Percentiles rank a stretch among this genome's conserved stretches.
phyloP scores from a whole-genome alignment of 1,284 basidiomycete genomes.

The Heterobasidion parviporum region DNA sequence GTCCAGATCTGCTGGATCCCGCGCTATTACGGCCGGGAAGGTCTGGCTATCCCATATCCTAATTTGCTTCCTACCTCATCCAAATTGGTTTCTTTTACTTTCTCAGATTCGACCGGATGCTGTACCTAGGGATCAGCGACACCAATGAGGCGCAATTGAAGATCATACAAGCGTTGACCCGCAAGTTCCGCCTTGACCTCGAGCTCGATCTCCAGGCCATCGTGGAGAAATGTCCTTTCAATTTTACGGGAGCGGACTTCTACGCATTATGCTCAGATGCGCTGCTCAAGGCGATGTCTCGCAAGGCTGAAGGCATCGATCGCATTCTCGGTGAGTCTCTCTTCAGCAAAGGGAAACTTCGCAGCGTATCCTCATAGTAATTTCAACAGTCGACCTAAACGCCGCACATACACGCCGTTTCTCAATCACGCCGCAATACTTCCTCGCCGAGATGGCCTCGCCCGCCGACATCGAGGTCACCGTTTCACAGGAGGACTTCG shows the following conservation, averaged over 20 bases:
- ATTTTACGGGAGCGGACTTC: conserved; percentile 95
- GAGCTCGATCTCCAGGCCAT: conserved; percentile 59
- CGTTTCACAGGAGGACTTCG: conserved; percentile 73
- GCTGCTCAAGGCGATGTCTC: conserved; percentile 90
- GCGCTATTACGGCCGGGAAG: conserved; percentile 90
- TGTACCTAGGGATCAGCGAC: conserved; percentile 91
- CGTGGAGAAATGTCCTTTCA: conserved; percentile 80
- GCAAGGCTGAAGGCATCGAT: conserved; percentile 80
- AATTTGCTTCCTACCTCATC: conserved; percentile 1
- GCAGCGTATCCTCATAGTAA: not conserved
- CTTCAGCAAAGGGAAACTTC: no score
- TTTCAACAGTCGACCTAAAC: not conserved
- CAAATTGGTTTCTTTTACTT: not conserved
- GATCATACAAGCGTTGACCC: conserved; percentile 85
- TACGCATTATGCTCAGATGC: conserved; percentile 97
- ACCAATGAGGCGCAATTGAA: conserved; percentile 83
- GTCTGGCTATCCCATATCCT: conserved; percentile 29
- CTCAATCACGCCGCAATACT: conserved; percentile 87
- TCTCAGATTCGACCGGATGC: conserved; percentile 89
- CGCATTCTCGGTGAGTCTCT: conserved; percentile 46
- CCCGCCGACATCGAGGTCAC: conserved; percentile 69
- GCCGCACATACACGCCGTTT: not conserved
- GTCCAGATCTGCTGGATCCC: conserved; percentile 92
- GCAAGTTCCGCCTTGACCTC: conserved; percentile 84
- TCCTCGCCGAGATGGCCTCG: conserved; percentile 79